Percentiles rank a stretch among this genome's conserved stretches.
Evolutionary conservation across 306 rosid species (phyloP).

Genomic region (Prunus padus): DNA sequence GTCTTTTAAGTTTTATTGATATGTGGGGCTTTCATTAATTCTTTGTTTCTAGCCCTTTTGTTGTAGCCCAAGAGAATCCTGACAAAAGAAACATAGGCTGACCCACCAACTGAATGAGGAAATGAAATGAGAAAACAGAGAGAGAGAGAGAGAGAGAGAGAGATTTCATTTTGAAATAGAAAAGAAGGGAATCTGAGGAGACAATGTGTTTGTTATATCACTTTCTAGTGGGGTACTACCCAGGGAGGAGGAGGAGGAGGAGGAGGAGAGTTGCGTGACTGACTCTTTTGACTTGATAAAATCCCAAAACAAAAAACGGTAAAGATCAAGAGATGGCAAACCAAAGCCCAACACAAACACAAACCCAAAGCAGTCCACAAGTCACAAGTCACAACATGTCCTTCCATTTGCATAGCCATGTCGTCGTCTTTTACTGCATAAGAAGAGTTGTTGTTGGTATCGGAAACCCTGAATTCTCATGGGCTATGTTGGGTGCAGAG

Average conservation of each 20-base stretch:
- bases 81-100: conserved; percentile 87
- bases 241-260: conserved; percentile 16
- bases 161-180: conserved; percentile 33
- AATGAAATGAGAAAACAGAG: conserved; percentile 47
- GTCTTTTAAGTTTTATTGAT: conserved; percentile 38
- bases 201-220: conserved; percentile 70
- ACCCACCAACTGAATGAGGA: conserved; percentile 82
- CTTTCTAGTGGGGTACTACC: conserved; percentile 68
- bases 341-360: background rate
- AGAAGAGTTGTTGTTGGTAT: conserved; percentile 35
- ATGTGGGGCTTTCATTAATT: conserved; percentile 39
- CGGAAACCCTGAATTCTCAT: conserved; percentile 45
- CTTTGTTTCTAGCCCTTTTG: conserved; percentile 45
- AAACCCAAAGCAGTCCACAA: conserved; percentile 27
- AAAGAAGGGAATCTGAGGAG: conserved; percentile 85
- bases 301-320: conserved; percentile 28
- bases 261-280: conserved; percentile 55
- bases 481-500: conserved; percentile 65
- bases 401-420: conserved; percentile 26
- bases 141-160: conserved; percentile 22
- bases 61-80: conserved; percentile 70
- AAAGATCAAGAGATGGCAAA: background rate
- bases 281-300: conserved; percentile 54
- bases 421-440: conserved; percentile 38
- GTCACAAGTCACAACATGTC: conserved; percentile 10